Evolutionary conservation across 2,329 filamentous ascomycete genomes (phyloP).

Genomic region (Phialocephala sp.): DNA sequence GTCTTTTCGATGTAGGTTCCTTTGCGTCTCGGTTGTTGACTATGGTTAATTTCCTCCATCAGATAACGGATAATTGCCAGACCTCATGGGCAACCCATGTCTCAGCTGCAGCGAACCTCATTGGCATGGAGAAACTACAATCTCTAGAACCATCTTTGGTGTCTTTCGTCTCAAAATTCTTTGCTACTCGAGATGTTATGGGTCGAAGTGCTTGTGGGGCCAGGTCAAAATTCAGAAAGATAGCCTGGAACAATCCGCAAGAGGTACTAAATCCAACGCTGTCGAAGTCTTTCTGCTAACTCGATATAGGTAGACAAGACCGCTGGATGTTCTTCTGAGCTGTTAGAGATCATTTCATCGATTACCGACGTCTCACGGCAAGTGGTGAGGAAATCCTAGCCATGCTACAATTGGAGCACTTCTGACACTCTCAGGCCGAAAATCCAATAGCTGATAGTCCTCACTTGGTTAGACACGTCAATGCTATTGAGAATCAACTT

Average conservation of each 20-base stretch:
- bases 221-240: conserved; percentile 26
- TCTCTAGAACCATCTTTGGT: conserved; percentile 21
- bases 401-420: too few species aligned
- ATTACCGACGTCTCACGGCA: conserved; percentile 25
- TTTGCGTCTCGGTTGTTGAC: neutral
- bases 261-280: conserved; percentile 7
- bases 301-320: conserved; percentile 15
- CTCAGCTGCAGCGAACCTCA: conserved; percentile 22
- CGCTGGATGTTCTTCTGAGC: conserved; percentile 23
- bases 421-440: conserved; percentile 1
- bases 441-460: conserved; percentile 1
- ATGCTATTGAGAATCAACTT: conserved; percentile 18
- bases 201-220: conserved; percentile 27
- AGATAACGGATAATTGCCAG: conserved; percentile 29
- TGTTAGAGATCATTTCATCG: conserved; percentile 24
- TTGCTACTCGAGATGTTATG: conserved; percentile 29
- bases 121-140: conserved; percentile 6
- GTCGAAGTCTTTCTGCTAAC: neutral
- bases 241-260: conserved; percentile 21
- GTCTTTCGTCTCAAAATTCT: conserved; percentile 28
- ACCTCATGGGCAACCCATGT: conserved; percentile 27
- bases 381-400: conserved; percentile 9
- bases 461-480: neutral
- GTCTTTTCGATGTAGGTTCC: conserved; percentile 25
- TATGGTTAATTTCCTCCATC: neutral